Evolutionary conservation across 2,329 filamentous ascomycete genomes (phyloP).

Genomic region (Penicillium paneum): DNA sequence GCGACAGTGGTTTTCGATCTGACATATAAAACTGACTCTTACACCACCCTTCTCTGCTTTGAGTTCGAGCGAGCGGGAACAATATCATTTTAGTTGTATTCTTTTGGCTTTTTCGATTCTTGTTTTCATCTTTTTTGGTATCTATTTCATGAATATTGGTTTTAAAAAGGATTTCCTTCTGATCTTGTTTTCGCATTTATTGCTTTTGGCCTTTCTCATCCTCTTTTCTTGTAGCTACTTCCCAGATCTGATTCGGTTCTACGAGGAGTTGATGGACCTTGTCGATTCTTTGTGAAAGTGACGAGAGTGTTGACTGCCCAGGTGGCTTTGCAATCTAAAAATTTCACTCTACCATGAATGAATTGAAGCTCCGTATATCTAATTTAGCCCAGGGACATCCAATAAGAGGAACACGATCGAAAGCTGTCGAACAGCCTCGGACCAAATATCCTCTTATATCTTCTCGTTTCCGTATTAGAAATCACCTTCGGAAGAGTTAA

Average conservation of each 20-base stretch:
- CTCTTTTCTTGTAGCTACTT: slow-evolving; percentile 1
- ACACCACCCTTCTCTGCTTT: slow-evolving; percentile 10
- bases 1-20: not conserved
- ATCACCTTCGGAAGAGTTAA: not conserved
- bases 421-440: not conserved
- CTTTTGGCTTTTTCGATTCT: slow-evolving; percentile 12
- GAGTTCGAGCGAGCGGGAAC: slow-evolving; percentile 12
- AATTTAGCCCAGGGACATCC: not conserved
- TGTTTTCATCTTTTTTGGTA: slow-evolving; percentile 12
- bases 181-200: not conserved
- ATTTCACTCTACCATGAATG: not conserved
- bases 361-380: not conserved
- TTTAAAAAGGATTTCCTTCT: slow-evolving; percentile 18
- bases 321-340: not conserved
- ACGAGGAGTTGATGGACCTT: not conserved
- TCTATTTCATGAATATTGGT: slow-evolving; percentile 17
- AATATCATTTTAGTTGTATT: slow-evolving; percentile 12
- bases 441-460: not conserved
- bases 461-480: not conserved
- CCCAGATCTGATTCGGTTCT: not conserved
- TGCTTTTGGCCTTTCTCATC: not conserved
- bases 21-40: slow-evolving; percentile 12
- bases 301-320: not conserved
- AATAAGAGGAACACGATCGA: not conserved
- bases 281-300: not conserved